These are phyloP conservation scores for Trypanosoma boissoni DNA, from an alignment of 208 protist species.

Conservation along the genomic window DNA sequence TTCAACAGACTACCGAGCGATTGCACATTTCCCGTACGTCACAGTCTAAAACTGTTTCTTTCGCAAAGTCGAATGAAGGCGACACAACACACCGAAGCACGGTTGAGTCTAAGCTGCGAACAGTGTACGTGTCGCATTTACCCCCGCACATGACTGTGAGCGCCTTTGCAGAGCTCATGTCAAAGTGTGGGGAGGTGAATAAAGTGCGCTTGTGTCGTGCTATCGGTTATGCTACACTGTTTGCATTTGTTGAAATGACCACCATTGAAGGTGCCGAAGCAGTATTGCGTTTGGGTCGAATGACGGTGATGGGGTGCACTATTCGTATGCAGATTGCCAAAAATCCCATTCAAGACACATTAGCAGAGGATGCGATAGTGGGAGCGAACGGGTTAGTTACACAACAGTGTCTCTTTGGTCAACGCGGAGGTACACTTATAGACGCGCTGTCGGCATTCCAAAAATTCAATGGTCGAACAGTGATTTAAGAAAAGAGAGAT, in stretches of 20 bases:
- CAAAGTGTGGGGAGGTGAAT: constrained; percentile 54
- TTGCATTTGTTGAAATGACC: constrained; percentile 86
- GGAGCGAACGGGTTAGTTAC: constrained; percentile 28
- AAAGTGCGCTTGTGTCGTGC: constrained; percentile 76
- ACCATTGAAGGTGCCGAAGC: constrained; percentile 46
- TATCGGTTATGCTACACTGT: constrained; percentile 60
- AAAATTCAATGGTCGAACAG: neutral
- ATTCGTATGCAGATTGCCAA: constrained; percentile 73
- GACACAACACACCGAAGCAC: neutral
- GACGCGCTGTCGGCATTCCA: constrained; percentile 14
- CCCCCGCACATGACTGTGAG: constrained; percentile 51
- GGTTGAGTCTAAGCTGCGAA: constrained; percentile 51
- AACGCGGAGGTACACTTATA: constrained; percentile 24
- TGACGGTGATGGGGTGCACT: constrained; percentile 47
- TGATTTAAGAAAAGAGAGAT: constrained; percentile 5
- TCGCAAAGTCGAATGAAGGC: neutral
- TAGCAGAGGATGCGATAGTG: constrained; percentile 58
- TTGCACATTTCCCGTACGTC: no score
- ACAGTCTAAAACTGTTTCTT: no score
- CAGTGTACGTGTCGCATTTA: constrained; percentile 76
- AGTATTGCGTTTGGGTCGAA: constrained; percentile 49
- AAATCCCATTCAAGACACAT: constrained; percentile 75
- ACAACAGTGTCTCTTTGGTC: constrained; percentile 64
- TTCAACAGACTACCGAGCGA: constrained; percentile 32
- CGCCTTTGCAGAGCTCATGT: constrained; percentile 58